Evolutionary conservation across 306 rosid genomes (phyloP), one percentile per base, ranked within the genome.

Genomic region (Abrus precatorius): DNA sequence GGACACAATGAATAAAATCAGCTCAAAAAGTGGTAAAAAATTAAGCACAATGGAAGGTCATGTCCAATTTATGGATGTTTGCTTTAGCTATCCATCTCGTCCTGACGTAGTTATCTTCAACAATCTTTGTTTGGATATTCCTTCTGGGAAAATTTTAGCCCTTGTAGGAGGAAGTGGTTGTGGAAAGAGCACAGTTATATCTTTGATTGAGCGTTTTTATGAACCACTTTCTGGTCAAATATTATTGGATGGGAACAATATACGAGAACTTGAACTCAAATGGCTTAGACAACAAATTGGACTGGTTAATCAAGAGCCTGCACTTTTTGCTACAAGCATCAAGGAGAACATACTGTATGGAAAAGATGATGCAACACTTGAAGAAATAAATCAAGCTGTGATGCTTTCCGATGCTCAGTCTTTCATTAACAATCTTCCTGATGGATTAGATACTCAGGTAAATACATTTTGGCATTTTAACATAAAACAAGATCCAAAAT

Each of bases 141-240:
- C 94, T 78, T 77, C 93, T 0, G 97, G 97, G 11, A 92, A 92
- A 88, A 79, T 92, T 81, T 78, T 92, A 52, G 98, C 98, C 6
- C 88, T 94, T 57, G 98, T 94, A 53, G 98, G 98, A 73, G 97
- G 95, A 66, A 92, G 97, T 82, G 98, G 98, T 28, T 92, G 97
- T 2, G 97, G 98, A 33, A 94, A 94, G 78, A 94, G 98, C 88
- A 91, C 98, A 0, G 81, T 87, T 9, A 85, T 91, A 64, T 92
- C 98, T 0, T 79, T 94, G 86, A 92, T 94, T 54, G 98, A 94
- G 53, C 88, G 98, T 27, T 94, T 94, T 83, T 94, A 94, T 40
- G 98, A 94, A 75, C 97, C 98, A 29, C 83, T 78, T 78, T 85
- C 92, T n/a, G 98, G 98, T 36, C 86, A 82, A 67, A 85, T 94